Evolutionary conservation across 1,139 yeast species (phyloP).

Genomic region (Scheffersomyces illinoinensis): DNA sequence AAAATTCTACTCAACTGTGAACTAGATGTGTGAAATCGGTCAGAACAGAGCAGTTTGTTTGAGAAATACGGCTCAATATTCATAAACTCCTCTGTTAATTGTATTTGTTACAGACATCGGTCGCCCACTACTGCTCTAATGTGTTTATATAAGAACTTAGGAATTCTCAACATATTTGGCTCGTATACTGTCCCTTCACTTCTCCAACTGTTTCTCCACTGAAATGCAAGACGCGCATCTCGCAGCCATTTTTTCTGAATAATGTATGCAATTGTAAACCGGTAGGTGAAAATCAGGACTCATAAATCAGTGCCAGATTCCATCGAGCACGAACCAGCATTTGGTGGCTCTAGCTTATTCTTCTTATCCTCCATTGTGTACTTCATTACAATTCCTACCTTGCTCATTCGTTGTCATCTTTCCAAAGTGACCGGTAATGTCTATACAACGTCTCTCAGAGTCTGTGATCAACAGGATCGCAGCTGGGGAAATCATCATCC

Average conservation of each 20-base stretch:
- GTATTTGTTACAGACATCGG: no score
- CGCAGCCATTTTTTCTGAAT: background rate
- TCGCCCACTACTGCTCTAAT: no score
- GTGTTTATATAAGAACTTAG: no score
- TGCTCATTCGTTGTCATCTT: background rate
- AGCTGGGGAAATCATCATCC: conserved; percentile 94
- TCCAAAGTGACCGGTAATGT: background rate
- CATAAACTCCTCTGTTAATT: no score
- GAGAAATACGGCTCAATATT: no score
- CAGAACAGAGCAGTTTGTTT: no score
- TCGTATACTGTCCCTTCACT: no score
- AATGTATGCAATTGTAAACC: background rate
- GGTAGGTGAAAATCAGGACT: background rate
- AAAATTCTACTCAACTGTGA: no score
- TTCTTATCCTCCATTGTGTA: background rate
- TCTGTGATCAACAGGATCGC: conserved; percentile 88
- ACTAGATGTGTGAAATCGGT: no score
- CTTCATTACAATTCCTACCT: background rate
- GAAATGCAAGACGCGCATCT: background rate
- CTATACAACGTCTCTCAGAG: conserved; percentile 41
- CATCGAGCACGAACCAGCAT: background rate
- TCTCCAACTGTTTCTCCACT: no score
- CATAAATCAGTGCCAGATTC: background rate
- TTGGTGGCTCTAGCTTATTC: background rate
- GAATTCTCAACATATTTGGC: no score